Evolutionary conservation across 192 early-diverging fungal species (phyloP), one percentile per base, ranked within the genome.

Genomic region (Piromyces finnis): DNA sequence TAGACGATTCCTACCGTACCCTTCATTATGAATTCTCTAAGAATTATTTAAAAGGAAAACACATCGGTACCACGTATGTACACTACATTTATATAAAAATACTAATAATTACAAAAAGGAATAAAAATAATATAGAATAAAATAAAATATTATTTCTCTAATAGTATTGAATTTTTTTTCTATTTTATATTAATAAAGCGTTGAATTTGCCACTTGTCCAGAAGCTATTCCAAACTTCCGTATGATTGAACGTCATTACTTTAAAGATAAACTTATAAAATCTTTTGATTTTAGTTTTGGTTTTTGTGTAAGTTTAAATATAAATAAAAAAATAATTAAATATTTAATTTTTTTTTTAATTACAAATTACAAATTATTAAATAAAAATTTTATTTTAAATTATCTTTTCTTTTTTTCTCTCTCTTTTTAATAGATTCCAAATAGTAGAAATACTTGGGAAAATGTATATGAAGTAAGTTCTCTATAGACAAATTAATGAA

Each of bases 171-270:
- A n/a, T n/a, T n/a, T n/a, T n/a, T n/a, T n/a, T n/a, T n/a, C n/a
- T n/a, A n/a, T n/a, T n/a, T n/a, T n/a, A 51, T 22, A 17, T 22
- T 22, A 3, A 26, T n/a, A 86, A n/a, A 88, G 86, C 29, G 79
- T 90, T 22, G 84, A 86, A 12, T 90, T 90, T 82, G 87, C 88
- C 0, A 87, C 88, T 30, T 85, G 87, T 16, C 85, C 86, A 12
- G 77, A 79, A 68, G 83, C 82, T 36, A 81, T 90, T 29, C 77
- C 80, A 30, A 85, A 79, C n/a, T 87, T 90, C 29, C 82, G 89
- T 30, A 90, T 90, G 89, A 86, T 90, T 68, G 88, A 89, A 80
- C 79, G 85, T 28, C 88, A 89, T 32, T 90, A 90, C 81, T 90
- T 88, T 77, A 84, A 84, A 77, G 83, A 85, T 79, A 84, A 82